Base-by-base conservation (phyloP, 305 asterid species). In the Solanum hybrid region DNA sequence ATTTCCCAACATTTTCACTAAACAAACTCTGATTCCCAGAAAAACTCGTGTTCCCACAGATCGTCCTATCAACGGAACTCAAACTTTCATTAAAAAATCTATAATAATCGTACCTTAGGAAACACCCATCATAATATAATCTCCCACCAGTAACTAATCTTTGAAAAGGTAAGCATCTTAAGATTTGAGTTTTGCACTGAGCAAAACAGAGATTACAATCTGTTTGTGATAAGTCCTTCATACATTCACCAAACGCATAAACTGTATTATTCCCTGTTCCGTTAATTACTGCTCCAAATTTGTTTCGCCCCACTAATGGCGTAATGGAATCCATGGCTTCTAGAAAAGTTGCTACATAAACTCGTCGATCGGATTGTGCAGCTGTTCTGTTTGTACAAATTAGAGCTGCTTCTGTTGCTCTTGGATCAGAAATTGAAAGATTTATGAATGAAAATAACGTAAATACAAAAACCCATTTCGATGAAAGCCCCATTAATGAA, bases 171-270 rank as follows among this genome's bases (percentile, higher is more conserved):
- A 91, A 90, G 87, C 97, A 95, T 64, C 92, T 34, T 11, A 92
- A 13, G 39, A 93, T 91, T 71, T 91, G 93, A 8, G 94, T 92
- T 86, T 92, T 95, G 64, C 93, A 90, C 89, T 89, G 94, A 1
- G 97, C 96, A 26, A 95, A 92, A 61, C 96, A 94, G 28, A 92
- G 94, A 37, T 91, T 91, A 91, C 97, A 95, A 84, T 93, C 97
- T 5, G 42, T 85, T 77, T 83, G 93, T 12, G 96, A 94, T 12
- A 94, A 93, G 78, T 95, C 96, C 87, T 93, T 94, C 94, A 94
- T 93, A 85, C 97, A 95, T 93, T 94, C 94, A 8, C 95, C 97
- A 77, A 90, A 93, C 9, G 95, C 92, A 79, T 94, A 93, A 16
- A 95, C 96, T 11, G 94, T 93, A 42, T 89, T 88, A 83, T 93